Conservation (phyloP, 2,329 filamentous ascomycete genomes). For the Ophiobolus disseminans region DNA sequence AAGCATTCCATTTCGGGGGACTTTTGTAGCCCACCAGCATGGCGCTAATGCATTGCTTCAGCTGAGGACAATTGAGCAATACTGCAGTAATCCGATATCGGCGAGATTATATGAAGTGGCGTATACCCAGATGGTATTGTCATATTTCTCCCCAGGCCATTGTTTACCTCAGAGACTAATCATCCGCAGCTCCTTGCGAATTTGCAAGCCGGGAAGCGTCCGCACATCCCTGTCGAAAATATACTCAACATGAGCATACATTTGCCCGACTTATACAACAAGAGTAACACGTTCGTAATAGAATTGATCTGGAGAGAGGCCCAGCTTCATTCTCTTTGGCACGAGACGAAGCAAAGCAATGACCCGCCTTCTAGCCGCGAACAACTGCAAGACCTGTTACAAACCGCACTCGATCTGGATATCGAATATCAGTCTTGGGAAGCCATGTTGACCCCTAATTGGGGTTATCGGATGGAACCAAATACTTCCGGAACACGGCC, state of each 20-base stretch:
- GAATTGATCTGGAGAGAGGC: conserved; percentile 33
- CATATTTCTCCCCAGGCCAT: no score
- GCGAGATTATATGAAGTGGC: conserved; percentile 37
- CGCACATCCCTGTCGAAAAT: conserved; percentile 30
- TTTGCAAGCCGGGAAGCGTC: conserved; percentile 32
- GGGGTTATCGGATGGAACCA: conserved; percentile 26
- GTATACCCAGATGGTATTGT: conserved; percentile 33
- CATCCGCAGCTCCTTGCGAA: conserved; percentile 32
- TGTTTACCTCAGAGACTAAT: no score
- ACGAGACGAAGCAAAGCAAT: conserved; percentile 28
- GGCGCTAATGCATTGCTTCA: conserved; percentile 39
- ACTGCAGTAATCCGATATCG: conserved; percentile 32
- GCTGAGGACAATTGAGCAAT: conserved; percentile 33
- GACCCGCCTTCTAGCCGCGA: conserved; percentile 23
- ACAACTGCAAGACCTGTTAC: conserved; percentile 29
- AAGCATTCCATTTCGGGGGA: conserved; percentile 23
- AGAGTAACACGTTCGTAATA: conserved; percentile 28
- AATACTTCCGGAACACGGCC: conserved; percentile 32
- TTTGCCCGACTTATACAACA: conserved; percentile 28
- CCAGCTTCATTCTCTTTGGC: conserved; percentile 36
- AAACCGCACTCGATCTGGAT: conserved; percentile 33
- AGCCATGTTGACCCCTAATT: conserved; percentile 18
- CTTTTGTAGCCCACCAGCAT: conserved; percentile 34
- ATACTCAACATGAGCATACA: conserved; percentile 16
- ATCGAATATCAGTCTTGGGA: conserved; percentile 38